Base-by-base conservation (phyloP, 345 rosid species). In the Zanthoxylum bungeanum region DNA sequence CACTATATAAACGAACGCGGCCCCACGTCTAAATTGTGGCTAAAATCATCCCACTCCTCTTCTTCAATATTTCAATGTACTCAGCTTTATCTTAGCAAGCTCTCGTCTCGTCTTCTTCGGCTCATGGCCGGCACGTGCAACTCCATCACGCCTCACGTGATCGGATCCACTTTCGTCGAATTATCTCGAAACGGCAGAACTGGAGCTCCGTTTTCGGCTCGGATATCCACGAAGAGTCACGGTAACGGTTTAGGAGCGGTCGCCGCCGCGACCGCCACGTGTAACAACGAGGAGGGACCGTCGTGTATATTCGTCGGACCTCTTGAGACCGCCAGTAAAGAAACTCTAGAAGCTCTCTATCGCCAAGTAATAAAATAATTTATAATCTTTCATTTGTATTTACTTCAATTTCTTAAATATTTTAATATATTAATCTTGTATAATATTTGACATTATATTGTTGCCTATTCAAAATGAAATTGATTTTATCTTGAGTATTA, bases 281-380 rank as follows among this genome's bases (percentile, higher is more conserved):
- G 79, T 77, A 69, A 80, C 60, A 74, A 73, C 64, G 78, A 75
- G 36, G 91, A 94, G 64, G 98, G 89, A 2, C 98, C 97, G 66
- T 93, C 98, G 58, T 93, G 98, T 63, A 78, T 89, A 72, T 93
- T 68, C 83, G 97, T 92, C 33, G 98, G 98, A 22, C 98, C 97
- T 5, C 72, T 94, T 31, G 97, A 94, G 74, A 90, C 97, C 34
- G 98, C 98, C 36, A 88, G 92, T 37, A 77, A 92, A 82, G 97
- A 94, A 84, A 89, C 95, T n/a, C 81, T 94, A 0, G 98, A 92
- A 85, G 98, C 98, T 74, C 97, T 94, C 25, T 94, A 94, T 73
- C 66, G 75, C 67, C 98, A 93, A 72, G 97, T 91, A 73, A 58
- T 39, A 6, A 39, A 34, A 42, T 2, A 7, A 2, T 40, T 11